These are phyloP conservation scores for Cynara cardunculus DNA, from an alignment of 129 eudicot genomes.

Conservation along the genomic window DNA sequence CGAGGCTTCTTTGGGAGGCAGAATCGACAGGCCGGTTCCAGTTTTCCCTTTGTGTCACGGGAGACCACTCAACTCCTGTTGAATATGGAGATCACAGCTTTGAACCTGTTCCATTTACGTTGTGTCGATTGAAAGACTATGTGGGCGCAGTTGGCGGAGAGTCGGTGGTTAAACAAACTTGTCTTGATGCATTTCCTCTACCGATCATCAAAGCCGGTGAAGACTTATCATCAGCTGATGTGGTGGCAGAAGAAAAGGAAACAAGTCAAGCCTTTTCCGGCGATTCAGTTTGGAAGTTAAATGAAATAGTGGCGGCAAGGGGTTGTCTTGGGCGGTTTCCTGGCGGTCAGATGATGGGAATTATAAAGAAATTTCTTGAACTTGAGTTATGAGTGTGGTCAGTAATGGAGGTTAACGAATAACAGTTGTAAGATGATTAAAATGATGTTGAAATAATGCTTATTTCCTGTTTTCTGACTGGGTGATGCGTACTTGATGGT, in stretches of 20 bases:
- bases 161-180: conserved; percentile 41
- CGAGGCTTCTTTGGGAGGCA: conserved; percentile 78
- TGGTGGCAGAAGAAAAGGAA: conserved; percentile 22
- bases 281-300: conserved; percentile 63
- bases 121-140: conserved; percentile 71
- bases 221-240: conserved; percentile 26
- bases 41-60: conserved; percentile 79
- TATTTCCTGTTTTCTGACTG: neutral
- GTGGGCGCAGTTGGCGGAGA: conserved; percentile 89
- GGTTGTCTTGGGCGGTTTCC: conserved; percentile 95
- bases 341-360: conserved; percentile 94
- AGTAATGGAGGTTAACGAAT: neutral
- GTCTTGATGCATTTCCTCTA: conserved; percentile 78
- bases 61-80: conserved; percentile 97
- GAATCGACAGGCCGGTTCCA: conserved; percentile 62
- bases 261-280: conserved; percentile 41
- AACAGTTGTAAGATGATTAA: conserved; percentile 2
- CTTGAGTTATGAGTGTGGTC: conserved; percentile 21
- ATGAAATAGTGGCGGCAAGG: conserved; percentile 74
- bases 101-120: conserved; percentile 84
- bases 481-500: neutral
- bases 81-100: conserved; percentile 98
- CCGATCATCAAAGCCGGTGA: conserved; percentile 64
- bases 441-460: neutral
- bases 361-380: conserved; percentile 59